phyloP scores from a whole-genome alignment of 352 stramenopile genomes.

The Phytophthora nicotianae region DNA sequence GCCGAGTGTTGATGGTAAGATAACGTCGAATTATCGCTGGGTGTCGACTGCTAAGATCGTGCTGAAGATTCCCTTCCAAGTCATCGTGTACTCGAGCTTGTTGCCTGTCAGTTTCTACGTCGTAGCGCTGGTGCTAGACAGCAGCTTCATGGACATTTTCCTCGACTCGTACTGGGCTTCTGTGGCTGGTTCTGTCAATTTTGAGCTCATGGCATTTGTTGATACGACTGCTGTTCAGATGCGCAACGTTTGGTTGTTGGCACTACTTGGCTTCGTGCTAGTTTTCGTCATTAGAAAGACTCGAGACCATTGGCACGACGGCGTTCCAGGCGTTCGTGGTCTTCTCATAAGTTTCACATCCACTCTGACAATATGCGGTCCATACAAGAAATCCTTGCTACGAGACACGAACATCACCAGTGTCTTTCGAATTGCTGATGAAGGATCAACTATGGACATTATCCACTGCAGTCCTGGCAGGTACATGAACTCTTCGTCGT shows the following conservation, averaged over 20 bases:
- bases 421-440: conserved; percentile 15
- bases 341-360: conserved; percentile 44
- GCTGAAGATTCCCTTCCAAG: conserved; percentile 53
- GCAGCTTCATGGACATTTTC: conserved; percentile 42
- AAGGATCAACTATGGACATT: conserved; percentile 17
- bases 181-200: conserved; percentile 19
- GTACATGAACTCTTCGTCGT: conserved; percentile 30
- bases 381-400: conserved; percentile 26
- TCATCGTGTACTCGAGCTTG: conserved; percentile 54
- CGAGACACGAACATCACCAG: conserved; percentile 22
- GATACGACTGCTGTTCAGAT: conserved; percentile 45
- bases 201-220: conserved; percentile 37
- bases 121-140: conserved; percentile 44
- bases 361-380: conserved; percentile 37
- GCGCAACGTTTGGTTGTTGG: conserved; percentile 52
- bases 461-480: conserved; percentile 10
- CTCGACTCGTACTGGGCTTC: conserved; percentile 49
- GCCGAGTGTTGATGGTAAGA: neutral
- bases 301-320: conserved; percentile 18
- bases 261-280: conserved; percentile 32
- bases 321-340: conserved; percentile 33
- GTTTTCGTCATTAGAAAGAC: conserved; percentile 23
- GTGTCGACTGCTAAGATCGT: conserved; percentile 25
- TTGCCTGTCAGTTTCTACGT: conserved; percentile 47
- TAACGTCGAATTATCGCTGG: conserved; percentile 1